Evolutionary conservation across 148 eudicot species (phyloP).

Genomic region (Vaccinium corymbosum): DNA sequence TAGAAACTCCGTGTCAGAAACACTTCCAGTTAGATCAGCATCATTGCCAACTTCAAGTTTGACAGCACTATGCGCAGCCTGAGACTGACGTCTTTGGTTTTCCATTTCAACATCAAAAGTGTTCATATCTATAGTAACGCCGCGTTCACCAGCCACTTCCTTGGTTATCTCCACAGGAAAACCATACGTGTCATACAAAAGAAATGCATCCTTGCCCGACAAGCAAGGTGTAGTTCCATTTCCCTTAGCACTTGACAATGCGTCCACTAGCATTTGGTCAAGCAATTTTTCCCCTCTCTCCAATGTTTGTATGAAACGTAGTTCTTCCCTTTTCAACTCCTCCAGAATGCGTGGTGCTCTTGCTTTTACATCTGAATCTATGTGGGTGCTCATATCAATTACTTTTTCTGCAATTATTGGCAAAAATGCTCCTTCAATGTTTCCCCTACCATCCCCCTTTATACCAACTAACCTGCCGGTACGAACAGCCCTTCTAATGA

Average conservation of each 20-base stretch:
- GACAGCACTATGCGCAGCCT: constrained; percentile 89
- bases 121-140: constrained; percentile 67
- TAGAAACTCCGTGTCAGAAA: constrained; percentile 75
- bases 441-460: constrained; percentile 62
- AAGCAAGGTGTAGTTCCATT: constrained; percentile 55
- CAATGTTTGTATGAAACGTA: constrained; percentile 77
- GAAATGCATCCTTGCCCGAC: constrained; percentile 90
- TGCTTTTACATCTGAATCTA: constrained; percentile 67
- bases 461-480: constrained; percentile 85
- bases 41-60: constrained; percentile 73
- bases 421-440: constrained; percentile 76
- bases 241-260: constrained; percentile 36
- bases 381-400: constrained; percentile 65
- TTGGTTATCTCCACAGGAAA: constrained; percentile 93
- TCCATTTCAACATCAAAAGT: constrained; percentile 85
- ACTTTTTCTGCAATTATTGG: constrained; percentile 76
- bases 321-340: constrained; percentile 82
- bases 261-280: constrained; percentile 68
- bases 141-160: constrained; percentile 85
- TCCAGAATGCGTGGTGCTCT: constrained; percentile 68
- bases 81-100: constrained; percentile 91
- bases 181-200: constrained; percentile 87
- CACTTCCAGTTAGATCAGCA: constrained; percentile 49
- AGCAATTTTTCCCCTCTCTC: constrained; percentile 97
- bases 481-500: constrained; percentile 91